phyloP scores from a whole-genome alignment of 1,139 yeast genomes.

The Lodderomyces margitis region DNA sequence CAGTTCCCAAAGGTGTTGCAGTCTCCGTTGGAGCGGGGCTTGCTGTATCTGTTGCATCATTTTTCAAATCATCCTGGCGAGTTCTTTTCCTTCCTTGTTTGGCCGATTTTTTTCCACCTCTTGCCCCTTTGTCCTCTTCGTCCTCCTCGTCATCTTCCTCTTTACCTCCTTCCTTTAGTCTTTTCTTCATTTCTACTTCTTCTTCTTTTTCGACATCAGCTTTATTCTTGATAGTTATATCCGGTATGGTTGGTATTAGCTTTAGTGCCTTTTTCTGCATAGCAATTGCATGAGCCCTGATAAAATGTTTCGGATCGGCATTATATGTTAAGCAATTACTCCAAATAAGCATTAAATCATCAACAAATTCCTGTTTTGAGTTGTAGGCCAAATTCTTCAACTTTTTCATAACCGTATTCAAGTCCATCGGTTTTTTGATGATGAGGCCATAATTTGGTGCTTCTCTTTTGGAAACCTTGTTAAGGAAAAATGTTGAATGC shows the following conservation, averaged over 20 bases:
- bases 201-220: constrained; percentile 86
- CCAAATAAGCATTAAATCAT: constrained; percentile 94
- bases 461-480: constrained; percentile 92
- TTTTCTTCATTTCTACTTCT: constrained; percentile 18
- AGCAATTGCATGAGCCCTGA: constrained; percentile 89
- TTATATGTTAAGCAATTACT: constrained; percentile 88
- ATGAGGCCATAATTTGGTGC: constrained; percentile 94
- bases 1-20: constrained; percentile 9
- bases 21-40: constrained; percentile 11
- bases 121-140: constrained; percentile 38
- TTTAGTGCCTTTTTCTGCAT: constrained; percentile 88
- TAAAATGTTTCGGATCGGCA: constrained; percentile 91
- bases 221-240: constrained; percentile 74
- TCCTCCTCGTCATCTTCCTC: constrained; percentile 32
- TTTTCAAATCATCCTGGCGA: constrained; percentile 35
- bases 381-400: constrained; percentile 76
- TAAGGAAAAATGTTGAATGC: constrained; percentile 93
- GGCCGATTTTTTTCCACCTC: constrained; percentile 33
- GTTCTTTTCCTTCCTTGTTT: constrained; percentile 46
- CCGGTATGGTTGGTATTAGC: constrained; percentile 83
- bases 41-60: constrained; percentile 16
- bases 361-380: constrained; percentile 85
- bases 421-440: constrained; percentile 94
- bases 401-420: constrained; percentile 90
- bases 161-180: constrained; percentile 30